Evolutionary conservation across 2,329 filamentous ascomycete genomes (phyloP), one percentile per base, ranked within the genome.

Genomic region (Aspergillus ochraceus): DNA sequence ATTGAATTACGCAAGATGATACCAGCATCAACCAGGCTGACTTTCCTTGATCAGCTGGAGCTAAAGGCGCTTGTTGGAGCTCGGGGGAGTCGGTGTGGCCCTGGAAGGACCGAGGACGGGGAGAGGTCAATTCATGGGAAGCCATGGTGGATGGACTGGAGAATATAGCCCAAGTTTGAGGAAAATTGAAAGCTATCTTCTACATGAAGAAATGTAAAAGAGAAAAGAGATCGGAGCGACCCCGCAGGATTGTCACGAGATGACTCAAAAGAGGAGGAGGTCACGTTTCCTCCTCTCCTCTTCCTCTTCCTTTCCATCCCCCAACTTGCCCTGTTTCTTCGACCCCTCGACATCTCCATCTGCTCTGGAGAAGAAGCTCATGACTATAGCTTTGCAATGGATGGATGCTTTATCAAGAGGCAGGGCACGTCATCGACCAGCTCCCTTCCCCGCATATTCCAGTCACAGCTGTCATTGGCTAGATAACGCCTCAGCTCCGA

Each of bases 1-100:
- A 77, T 60, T 87, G 83, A 11, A 86, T 75, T 52, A 84, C 69
- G 63, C 83, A 84, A 64, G 81, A 82, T 2, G 76, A 78, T 12
- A 75, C 73, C 14, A 86, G 69, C 54, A 84, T 82, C 1, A 83
- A 61, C 79, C 81, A 84, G 4, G 84, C 83, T 55, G 80, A 76
- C 66, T 75, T 81, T 1, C 83, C 83, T 12, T 75, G 70, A 66
- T 85, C 83, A 2, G 76, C 76, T n/a, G 72, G 76, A 2, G 81
- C 78, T 11, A 84, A 68, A 1, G 66, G 30, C 3, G 63, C 63
- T 45, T 69, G 68, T 53, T 72, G 70, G 26, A 71, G 68, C 56
- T 70, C 70, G 4, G 54, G 45, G 24, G 53, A 10, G 19, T 56
- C 52, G 26, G 49, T 49, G 58, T 59, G 42, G 29, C 39, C 26